Conservation (phyloP, 306 rosid genomes). For the Glycine tomentella region DNA sequence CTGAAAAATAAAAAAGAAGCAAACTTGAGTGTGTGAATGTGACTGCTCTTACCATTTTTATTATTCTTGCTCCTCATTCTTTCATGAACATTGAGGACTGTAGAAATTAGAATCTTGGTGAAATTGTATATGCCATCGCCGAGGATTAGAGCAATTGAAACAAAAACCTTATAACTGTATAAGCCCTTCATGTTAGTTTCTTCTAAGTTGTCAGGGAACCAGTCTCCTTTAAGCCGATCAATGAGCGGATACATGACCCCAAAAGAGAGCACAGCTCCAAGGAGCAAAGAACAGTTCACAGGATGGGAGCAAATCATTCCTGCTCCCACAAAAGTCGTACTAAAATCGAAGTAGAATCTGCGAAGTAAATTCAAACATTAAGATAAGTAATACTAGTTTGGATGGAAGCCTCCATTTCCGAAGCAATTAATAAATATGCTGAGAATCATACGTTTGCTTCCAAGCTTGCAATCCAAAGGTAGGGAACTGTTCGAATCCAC, state of each 20-base stretch:
- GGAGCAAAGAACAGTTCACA: conserved; percentile 84
- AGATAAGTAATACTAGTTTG: conserved; percentile 8
- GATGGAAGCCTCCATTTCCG: conserved; percentile 17
- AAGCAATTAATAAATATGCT: neutral
- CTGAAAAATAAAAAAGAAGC: neutral
- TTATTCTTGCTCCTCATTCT: conserved; percentile 52
- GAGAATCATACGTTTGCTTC: conserved; percentile 71
- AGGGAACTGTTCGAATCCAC: conserved; percentile 90
- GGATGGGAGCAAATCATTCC: conserved; percentile 96
- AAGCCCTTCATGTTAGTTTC: conserved; percentile 90
- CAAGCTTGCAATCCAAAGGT: conserved; percentile 93
- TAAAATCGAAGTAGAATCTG: conserved; percentile 91
- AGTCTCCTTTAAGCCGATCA: conserved; percentile 65
- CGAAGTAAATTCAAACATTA: conserved; percentile 39
- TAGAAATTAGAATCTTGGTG: conserved; percentile 66
- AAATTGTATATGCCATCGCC: conserved; percentile 90
- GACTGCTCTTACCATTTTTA: conserved; percentile 44
- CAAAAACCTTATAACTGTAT: conserved; percentile 92
- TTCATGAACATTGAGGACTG: conserved; percentile 51
- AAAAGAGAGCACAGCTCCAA: conserved; percentile 83
- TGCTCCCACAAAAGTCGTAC: conserved; percentile 85
- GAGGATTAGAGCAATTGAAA: conserved; percentile 78
- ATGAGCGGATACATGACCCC: conserved; percentile 92
- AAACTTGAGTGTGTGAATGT: neutral
- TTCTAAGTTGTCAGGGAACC: conserved; percentile 74